Evolutionary conservation across 2,329 filamentous ascomycete genomes (phyloP), one percentile per base, ranked within the genome.

Genomic region (Verticillium isaacii): DNA sequence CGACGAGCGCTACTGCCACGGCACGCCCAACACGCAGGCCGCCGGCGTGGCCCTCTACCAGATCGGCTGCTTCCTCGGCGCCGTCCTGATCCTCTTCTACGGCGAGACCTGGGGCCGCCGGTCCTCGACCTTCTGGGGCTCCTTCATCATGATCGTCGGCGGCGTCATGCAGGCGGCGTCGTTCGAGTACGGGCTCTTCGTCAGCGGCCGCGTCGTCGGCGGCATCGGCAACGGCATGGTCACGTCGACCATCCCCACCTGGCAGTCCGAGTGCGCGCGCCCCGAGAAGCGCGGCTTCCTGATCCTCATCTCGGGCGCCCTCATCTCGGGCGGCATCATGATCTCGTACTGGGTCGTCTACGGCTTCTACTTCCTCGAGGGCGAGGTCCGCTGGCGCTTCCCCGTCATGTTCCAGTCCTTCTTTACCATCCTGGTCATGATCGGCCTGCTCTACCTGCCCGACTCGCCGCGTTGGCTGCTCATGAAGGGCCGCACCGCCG

Each of bases 381-480:
- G 70, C 0, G 63, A 67, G 14, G 63, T 74, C 37, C 68, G 70
- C 32, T 75, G 73, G 73, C 70, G 73, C 0, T 74, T 74, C 62
- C 72, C 73, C 15, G 66, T 74, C 29, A 67, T 70, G 5, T 71
- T 73, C 61, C 69, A 71, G 61, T 69, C 68, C 17, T 69, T 71
- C 63, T 71, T 71, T 52, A 70, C 69, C 23, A 58, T 70, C 59
- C 61, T 76, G 8, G 70, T 78, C n/a, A 69, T 76, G 57, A 62
- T 34, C 2, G 68, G 66, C 5, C 69, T 78, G 5, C 77, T 73
- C 59, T 68, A 68, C 39, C 69, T 78, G 5, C 71, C 70, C 19
- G 70, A 73, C 56, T 73, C 70, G 0, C 75, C 71, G 1, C 69
- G 75, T 54, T 77, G 75, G 75, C 68, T 77, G 2, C 72, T 76